A percentile compares a stretch with the other conserved stretches of the same genome.
phyloP scores from a whole-genome alignment of 2,329 filamentous ascomycete species.

The Phoma sp. region DNA sequence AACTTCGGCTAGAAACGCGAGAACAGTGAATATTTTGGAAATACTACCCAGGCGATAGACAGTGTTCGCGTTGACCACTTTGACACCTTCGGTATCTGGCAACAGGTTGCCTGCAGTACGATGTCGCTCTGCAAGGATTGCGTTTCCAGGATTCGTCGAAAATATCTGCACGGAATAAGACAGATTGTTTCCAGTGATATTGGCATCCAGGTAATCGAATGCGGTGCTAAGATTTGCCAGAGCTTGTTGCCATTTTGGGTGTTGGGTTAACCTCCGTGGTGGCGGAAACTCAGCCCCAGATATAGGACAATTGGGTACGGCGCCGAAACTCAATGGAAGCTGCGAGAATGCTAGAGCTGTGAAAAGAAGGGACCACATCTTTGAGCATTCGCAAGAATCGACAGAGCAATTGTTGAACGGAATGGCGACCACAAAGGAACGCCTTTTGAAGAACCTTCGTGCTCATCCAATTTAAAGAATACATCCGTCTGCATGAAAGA shows the following conservation, averaged over 20 bases:
- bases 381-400: background rate
- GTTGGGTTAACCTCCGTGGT: constrained; percentile 24
- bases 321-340: constrained; percentile 16
- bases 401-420: background rate
- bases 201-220: constrained; percentile 29
- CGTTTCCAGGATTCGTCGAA: constrained; percentile 26
- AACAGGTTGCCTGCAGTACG: constrained; percentile 26
- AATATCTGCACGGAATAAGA: constrained; percentile 37
- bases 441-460: background rate
- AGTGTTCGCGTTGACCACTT: constrained; percentile 44
- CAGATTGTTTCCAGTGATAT: constrained; percentile 23
- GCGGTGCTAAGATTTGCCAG: constrained; percentile 26
- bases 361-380: background rate
- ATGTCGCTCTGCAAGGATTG: constrained; percentile 30
- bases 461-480: background rate
- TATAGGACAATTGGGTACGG: constrained; percentile 32
- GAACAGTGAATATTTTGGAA: constrained; percentile 50
- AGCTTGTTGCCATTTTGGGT: constrained; percentile 30
- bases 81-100: constrained; percentile 25
- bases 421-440: background rate
- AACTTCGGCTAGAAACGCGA: constrained; percentile 47
- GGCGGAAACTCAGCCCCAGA: constrained; percentile 34
- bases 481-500: background rate
- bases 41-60: constrained; percentile 54
- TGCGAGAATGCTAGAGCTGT: constrained; percentile 1